Base-by-base conservation (phyloP, 768 basidiomycete genomes). In the Russula sp. region DNA sequence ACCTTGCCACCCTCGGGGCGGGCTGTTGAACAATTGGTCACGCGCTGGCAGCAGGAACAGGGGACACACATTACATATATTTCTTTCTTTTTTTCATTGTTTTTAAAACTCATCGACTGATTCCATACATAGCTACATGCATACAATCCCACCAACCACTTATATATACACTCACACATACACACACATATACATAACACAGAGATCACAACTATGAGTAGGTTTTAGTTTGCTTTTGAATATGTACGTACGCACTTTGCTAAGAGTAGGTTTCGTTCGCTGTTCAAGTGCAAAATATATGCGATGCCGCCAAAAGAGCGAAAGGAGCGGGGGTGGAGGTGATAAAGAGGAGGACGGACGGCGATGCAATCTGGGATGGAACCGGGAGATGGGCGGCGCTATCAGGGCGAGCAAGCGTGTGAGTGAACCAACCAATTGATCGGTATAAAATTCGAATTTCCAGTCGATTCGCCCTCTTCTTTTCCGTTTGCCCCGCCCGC, bases 51-150 rank as follows among this genome's bases (percentile, higher is more conserved):
- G 20, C 22, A 45, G 35, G 22, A 18, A 35, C 32, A 35, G 43
- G 9, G 43, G 5, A 13, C 10, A 25, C 18, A 35, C 42, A 43
- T 38, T 18, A 18, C 18, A 35, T 39, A 16, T 11, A 25, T 36
- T n/a, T 35, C 18, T 18, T 7, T 34, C 9, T 36, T 45, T n/a
- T n/a, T 35, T 56, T 42, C n/a, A 18, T 20, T 13, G 41, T 34
- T 29, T 22, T 39, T n/a, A 2, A 22, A 20, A 10, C 20, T 29
- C 34, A 56, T 56, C 46, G 43, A 46, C 35, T 18, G 11, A 56
- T 13, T 36, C 11, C 56, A 25, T n/a, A 48, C 56, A 57, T 57
- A 47, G 14, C 56, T 57, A 50, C n/a, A 58, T 50, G 39, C 57
- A 49, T 14, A 42, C 48, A 49, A 38, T 3, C 25, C 29, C 29